Percentiles rank a stretch among this genome's conserved stretches.
These are phyloP conservation scores for Fusarium pseudonygamai DNA, from an alignment of 2,329 filamentous ascomycete genomes.

Conservation along the genomic window DNA sequence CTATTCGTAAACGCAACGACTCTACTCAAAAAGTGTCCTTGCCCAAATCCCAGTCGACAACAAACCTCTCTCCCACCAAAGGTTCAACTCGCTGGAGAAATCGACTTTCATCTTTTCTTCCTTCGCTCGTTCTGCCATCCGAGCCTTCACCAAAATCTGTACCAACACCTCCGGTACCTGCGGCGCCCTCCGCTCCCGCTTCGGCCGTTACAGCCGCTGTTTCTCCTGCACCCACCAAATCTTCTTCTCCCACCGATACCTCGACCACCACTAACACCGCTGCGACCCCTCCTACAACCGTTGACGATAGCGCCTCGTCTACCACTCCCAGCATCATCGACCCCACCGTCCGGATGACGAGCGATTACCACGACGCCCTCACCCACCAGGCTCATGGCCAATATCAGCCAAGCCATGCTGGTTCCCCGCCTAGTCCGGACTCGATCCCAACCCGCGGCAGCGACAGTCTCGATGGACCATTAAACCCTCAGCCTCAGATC, in stretches of 20 bases:
- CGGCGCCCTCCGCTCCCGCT: slow-evolving; percentile 32
- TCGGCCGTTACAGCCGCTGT: slow-evolving; percentile 19
- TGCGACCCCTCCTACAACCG: slow-evolving; percentile 32
- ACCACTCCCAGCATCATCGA: slow-evolving; percentile 39
- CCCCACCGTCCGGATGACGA: slow-evolving; percentile 32
- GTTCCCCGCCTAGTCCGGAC: slow-evolving; percentile 28
- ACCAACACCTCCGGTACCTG: slow-evolving; percentile 28
- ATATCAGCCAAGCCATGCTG: slow-evolving; percentile 4
- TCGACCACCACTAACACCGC: slow-evolving; percentile 36
- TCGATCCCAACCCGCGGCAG: slow-evolving; percentile 14
- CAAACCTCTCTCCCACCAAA: slow-evolving; percentile 24
- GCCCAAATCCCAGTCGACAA: slow-evolving; percentile 33
- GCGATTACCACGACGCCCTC: slow-evolving; percentile 31
- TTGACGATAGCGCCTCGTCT: slow-evolving; percentile 39
- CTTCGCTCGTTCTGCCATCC: slow-evolving; percentile 50
- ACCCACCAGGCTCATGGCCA: slow-evolving; percentile 18
- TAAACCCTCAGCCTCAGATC: slow-evolving; percentile 41
- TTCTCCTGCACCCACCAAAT: slow-evolving; percentile 37
- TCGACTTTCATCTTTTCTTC: slow-evolving; percentile 50
- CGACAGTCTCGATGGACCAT: slow-evolving; percentile 34
- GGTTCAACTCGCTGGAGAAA: slow-evolving; percentile 46
- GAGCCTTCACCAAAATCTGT: slow-evolving; percentile 42
- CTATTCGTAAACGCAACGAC: slow-evolving; percentile 31
- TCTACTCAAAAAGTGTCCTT: slow-evolving; percentile 14
- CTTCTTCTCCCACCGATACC: slow-evolving; percentile 39